Percentiles rank a stretch among this genome's conserved stretches.
phyloP scores from a whole-genome alignment of 345 rosid species.

The Sonneratia alba region DNA sequence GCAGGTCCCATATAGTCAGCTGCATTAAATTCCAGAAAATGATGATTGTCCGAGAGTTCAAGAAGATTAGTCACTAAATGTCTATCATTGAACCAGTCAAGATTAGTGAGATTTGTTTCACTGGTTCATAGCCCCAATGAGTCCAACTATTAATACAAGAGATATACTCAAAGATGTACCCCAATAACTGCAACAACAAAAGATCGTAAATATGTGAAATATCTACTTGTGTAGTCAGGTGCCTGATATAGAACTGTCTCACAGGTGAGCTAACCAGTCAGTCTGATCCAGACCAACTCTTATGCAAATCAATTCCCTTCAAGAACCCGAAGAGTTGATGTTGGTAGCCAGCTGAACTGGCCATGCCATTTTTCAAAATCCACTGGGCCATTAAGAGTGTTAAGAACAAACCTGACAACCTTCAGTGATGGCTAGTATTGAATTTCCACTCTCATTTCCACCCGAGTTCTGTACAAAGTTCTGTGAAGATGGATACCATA shows the following conservation, averaged over 20 bases:
- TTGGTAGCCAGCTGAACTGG: neutral
- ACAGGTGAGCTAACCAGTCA: neutral
- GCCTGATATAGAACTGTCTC: neutral
- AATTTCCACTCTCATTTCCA: slow-evolving; percentile 31
- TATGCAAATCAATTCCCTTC: neutral
- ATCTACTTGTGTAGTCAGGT: neutral
- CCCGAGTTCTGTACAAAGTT: slow-evolving; percentile 34
- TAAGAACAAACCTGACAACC: slow-evolving; percentile 46
- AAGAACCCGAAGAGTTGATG: neutral
- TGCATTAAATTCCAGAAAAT: slow-evolving; percentile 22
- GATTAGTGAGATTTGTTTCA: neutral
- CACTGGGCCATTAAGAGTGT: neutral
- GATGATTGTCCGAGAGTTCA: neutral
- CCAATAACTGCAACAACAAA: neutral
- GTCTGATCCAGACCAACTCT: neutral
- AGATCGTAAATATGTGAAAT: too few species aligned
- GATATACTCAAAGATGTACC: neutral
- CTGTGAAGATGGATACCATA: slow-evolving; percentile 57
- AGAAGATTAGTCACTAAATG: neutral
- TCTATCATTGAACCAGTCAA: neutral
- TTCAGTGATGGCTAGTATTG: slow-evolving; percentile 45
- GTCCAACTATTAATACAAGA: neutral
- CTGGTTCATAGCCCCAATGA: neutral
- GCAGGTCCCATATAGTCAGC: slow-evolving; percentile 53
- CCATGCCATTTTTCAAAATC: neutral